Percentiles rank a stretch among this genome's conserved stretches.
These are phyloP conservation scores for Botrytis pseudocinerea DNA, from an alignment of 2,329 filamentous ascomycete species.

Conservation along the genomic window DNA sequence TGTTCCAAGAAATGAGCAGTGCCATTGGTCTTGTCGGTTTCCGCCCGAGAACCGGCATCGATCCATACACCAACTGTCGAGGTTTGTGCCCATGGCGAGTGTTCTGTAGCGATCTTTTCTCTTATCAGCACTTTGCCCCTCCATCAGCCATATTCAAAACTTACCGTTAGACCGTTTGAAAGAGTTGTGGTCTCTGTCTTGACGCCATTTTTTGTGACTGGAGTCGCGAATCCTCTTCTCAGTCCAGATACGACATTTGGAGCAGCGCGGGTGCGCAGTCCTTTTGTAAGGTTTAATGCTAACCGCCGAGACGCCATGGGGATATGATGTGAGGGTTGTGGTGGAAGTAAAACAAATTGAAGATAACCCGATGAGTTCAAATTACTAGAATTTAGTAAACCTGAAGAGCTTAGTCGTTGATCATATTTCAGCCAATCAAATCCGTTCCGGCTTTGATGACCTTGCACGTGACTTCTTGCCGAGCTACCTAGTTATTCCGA, in stretches of 20 bases:
- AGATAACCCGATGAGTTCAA: constrained; percentile 24
- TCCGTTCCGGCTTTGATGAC: constrained; percentile 23
- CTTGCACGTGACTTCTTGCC: constrained; percentile 20
- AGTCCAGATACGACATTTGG: constrained; percentile 75
- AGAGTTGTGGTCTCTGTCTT: constrained; percentile 96
- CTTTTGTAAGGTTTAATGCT: constrained; percentile 89
- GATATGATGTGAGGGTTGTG: constrained; percentile 33
- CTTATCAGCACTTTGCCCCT: constrained; percentile 39
- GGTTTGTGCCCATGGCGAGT: constrained; percentile 97
- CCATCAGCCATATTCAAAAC: constrained; percentile 16
- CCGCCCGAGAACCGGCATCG: constrained; percentile 95
- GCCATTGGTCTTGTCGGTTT: constrained; percentile 98
- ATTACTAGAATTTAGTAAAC: constrained; percentile 26
- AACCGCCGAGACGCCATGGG: constrained; percentile 94
- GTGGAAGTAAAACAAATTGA: constrained; percentile 29
- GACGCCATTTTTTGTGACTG: constrained; percentile 65
- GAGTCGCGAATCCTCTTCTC: constrained; percentile 87
- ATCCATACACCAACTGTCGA: constrained; percentile 99
- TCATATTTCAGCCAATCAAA: constrained; percentile 23
- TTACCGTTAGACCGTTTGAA: constrained; percentile 94
- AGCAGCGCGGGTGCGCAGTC: constrained; percentile 83
- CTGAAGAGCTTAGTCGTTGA: constrained; percentile 24
- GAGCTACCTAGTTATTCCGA: constrained; percentile 25
- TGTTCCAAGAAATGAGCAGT: constrained; percentile 99
- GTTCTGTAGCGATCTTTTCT: constrained; percentile 87